Evolutionary conservation across 768 basidiomycete species (phyloP).

Genomic region (Trametes sanguinea): DNA sequence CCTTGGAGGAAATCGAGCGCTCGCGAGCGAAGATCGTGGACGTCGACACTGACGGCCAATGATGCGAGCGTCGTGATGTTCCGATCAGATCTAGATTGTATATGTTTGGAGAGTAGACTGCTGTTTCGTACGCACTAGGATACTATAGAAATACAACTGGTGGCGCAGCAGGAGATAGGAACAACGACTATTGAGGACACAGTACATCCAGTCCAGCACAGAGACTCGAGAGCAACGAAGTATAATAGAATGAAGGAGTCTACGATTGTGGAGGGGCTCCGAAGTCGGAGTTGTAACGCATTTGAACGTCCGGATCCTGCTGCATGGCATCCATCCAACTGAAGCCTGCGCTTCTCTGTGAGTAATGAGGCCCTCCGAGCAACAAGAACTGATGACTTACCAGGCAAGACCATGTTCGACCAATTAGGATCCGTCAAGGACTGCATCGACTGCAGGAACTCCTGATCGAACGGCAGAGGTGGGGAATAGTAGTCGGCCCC

Average conservation of each 20-base stretch:
- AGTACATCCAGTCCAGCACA: not conserved
- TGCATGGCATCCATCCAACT: constrained; percentile 30
- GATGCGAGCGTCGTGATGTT: not conserved
- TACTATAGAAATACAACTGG: constrained; percentile 5
- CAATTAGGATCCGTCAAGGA: constrained; percentile 56
- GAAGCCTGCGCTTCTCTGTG: constrained; percentile 13
- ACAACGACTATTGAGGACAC: not conserved
- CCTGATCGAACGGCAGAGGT: constrained; percentile 57
- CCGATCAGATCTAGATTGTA: too few relatives aligned
- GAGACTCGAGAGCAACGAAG: not conserved
- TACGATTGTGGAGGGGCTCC: not conserved
- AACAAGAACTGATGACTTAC: constrained; percentile 32
- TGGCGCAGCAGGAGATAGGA: constrained; percentile 2
- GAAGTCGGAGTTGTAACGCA: constrained; percentile 6
- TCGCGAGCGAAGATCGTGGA: constrained; percentile 20
- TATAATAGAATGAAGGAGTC: not conserved
- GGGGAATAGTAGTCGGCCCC: constrained; percentile 50
- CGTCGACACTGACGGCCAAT: not conserved
- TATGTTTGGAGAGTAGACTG: not conserved
- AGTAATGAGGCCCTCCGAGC: too few relatives aligned
- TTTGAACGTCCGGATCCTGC: constrained; percentile 18
- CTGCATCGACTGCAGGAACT: constrained; percentile 63
- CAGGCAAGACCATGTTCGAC: constrained; percentile 57
- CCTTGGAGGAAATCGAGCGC: constrained; percentile 46
- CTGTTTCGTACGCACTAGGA: not conserved